A percentile compares a stretch with the other conserved stretches of the same genome.
These are phyloP conservation scores for Prunus davidiana DNA, from an alignment of 306 rosid species.

Conservation along the genomic window DNA sequence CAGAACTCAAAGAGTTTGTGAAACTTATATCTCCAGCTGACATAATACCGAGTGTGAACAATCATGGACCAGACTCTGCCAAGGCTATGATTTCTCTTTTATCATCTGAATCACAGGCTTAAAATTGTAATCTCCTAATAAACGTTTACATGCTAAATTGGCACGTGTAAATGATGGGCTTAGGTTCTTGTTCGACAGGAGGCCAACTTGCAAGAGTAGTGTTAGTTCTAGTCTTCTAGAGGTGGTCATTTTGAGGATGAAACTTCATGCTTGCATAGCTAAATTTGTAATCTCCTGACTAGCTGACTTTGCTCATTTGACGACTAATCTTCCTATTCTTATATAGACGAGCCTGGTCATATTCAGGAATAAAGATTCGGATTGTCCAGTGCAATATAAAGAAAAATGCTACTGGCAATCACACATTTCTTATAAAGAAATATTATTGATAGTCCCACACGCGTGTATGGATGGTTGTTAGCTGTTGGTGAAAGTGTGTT, in stretches of 20 bases:
- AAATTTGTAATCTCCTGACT: background rate
- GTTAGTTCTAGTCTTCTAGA: background rate
- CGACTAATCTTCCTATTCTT: background rate
- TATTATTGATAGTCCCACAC: too few species aligned
- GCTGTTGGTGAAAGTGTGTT: too few species aligned
- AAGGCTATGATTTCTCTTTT: slow-evolving; percentile 71
- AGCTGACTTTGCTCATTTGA: background rate
- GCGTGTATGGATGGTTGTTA: too few species aligned
- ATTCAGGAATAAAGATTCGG: too few species aligned
- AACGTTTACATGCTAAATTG: too few species aligned
- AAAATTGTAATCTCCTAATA: background rate
- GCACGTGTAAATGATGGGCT: background rate
- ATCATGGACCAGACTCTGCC: slow-evolving; percentile 76
- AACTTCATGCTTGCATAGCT: background rate
- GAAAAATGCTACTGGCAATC: too few species aligned
- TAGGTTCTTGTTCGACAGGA: background rate
- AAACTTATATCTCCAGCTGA: slow-evolving; percentile 69
- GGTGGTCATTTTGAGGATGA: background rate
- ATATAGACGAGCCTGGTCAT: too few species aligned
- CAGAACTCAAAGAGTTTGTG: slow-evolving; percentile 77
- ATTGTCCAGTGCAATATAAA: too few species aligned
- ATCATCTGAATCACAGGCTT: slow-evolving; percentile 36
- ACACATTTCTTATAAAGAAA: too few species aligned
- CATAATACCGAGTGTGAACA: slow-evolving; percentile 87
- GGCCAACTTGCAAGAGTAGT: background rate